phyloP scores from a whole-genome alignment of 768 basidiomycete genomes.

The Serendipita vermifera region DNA sequence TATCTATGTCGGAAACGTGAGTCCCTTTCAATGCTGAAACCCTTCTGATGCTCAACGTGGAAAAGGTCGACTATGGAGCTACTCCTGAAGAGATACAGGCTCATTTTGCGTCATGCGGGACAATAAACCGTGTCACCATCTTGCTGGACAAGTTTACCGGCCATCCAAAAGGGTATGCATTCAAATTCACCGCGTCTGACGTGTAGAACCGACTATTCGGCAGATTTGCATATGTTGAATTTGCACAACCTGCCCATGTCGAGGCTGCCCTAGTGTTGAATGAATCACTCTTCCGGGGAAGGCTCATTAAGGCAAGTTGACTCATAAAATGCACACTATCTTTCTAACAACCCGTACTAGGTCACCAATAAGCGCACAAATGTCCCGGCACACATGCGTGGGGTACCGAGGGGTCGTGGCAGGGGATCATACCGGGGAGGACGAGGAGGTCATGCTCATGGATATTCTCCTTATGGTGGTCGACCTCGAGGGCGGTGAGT shows the following conservation, averaged over 20 bases:
- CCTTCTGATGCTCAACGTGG: background rate
- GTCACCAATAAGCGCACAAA: conserved; percentile 95
- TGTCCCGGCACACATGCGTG: conserved; percentile 79
- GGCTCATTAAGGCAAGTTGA: conserved; percentile 72
- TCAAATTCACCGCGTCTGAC: background rate
- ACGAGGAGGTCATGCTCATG: conserved; percentile 40
- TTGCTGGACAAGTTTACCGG: conserved; percentile 99
- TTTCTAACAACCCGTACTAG: conserved; percentile 27
- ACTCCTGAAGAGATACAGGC: conserved; percentile 97
- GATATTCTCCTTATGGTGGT: conserved; percentile 48
- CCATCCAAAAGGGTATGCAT: conserved; percentile 83
- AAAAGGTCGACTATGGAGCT: conserved; percentile 89
- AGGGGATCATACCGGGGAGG: conserved; percentile 52
- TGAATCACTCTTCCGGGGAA: conserved; percentile 88
- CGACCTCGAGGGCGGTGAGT: conserved; percentile 62
- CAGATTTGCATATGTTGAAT: conserved; percentile 98
- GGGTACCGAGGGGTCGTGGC: conserved; percentile 40
- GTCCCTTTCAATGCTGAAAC: conserved; percentile 22
- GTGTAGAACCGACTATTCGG: background rate
- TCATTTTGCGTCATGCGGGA: conserved; percentile 95
- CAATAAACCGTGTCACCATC: conserved; percentile 97
- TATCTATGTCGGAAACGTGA: conserved; percentile 90
- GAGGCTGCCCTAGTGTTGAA: conserved; percentile 87
- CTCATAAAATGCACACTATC: conserved; percentile 3
- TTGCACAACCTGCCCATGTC: conserved; percentile 83